phyloP scores from a whole-genome alignment of 202 grass and related monocot genomes.

The Cymbopogon flexuosus region DNA sequence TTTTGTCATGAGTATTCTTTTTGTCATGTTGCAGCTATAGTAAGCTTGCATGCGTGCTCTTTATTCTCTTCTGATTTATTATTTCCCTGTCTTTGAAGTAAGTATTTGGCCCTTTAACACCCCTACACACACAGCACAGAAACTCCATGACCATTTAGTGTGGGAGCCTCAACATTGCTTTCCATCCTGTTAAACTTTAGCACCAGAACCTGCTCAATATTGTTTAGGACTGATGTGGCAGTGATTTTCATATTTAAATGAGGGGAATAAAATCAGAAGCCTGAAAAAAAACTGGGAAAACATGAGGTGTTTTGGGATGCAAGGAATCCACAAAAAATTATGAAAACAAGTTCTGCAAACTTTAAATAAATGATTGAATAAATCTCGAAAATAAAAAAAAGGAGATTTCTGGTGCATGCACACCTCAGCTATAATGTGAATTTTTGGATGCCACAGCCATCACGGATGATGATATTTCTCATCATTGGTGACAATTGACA shows the following conservation, averaged over 20 bases:
- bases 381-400: background rate
- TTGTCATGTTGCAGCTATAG: background rate
- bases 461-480: background rate
- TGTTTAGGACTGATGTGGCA: background rate
- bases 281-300: background rate
- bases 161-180: background rate
- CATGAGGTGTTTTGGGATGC: background rate
- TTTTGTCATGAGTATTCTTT: background rate
- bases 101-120: background rate
- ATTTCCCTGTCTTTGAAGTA: background rate
- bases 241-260: background rate
- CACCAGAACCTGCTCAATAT: background rate
- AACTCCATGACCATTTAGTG: background rate
- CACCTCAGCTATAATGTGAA: background rate
- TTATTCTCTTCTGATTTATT: conserved; percentile 5
- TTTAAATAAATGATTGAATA: background rate
- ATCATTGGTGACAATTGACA: background rate
- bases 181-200: background rate
- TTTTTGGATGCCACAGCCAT: background rate
- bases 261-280: background rate
- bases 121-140: too few species aligned
- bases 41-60: background rate
- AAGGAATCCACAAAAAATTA: background rate
- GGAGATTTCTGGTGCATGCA: background rate
- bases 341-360: background rate